Base-by-base conservation (phyloP, 768 basidiomycete genomes). In the Galerina sulciceps region DNA sequence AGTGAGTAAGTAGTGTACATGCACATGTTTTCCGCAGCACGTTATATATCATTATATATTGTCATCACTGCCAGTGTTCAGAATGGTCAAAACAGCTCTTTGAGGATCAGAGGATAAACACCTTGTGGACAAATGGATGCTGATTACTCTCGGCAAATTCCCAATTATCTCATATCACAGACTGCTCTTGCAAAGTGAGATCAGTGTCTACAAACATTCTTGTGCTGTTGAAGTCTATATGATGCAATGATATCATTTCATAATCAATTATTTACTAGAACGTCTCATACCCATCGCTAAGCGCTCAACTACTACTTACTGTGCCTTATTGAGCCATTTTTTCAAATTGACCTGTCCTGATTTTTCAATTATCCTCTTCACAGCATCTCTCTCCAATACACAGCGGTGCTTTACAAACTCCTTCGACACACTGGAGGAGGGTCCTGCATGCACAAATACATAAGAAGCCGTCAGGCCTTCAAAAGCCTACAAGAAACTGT, bases 351-450 rank as follows among this genome's bases (percentile, higher is more conserved):
- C 83, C 64, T 91, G 88, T 2, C 87, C 87, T 44, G 79, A 78
- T 64, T 74, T 82, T 45, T 89, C 87, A 22, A 93, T 80, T 5
- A 86, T 85, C 60, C 76, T 82, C 75, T 83, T 89, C 37, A 96
- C 79, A 18, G 88, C 87, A 13, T 81, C 80, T 56, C 87, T 80
- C 26, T 84, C 83, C 2, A 90, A 77, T 2, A 79, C 72, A 64
- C 86, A 92, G 20, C 89, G 82, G 69, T 94, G 89, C 61, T 87
- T 89, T 40, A 86, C 75, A 66, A 94, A 98, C 62, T 89, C 89
- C 55, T 84, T 86, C 6, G 84, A 79, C 10, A 85, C 71, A 23
- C 73, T 82, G 3, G 78, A 60, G 0, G 86, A 80, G 14, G 83
- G 69, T 1, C 84, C 77, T 1, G 76, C 75, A 15, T 81, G 71